Evolutionary conservation across 179 eudicot genomes (phyloP).

Genomic region (Silene vulgaris): DNA sequence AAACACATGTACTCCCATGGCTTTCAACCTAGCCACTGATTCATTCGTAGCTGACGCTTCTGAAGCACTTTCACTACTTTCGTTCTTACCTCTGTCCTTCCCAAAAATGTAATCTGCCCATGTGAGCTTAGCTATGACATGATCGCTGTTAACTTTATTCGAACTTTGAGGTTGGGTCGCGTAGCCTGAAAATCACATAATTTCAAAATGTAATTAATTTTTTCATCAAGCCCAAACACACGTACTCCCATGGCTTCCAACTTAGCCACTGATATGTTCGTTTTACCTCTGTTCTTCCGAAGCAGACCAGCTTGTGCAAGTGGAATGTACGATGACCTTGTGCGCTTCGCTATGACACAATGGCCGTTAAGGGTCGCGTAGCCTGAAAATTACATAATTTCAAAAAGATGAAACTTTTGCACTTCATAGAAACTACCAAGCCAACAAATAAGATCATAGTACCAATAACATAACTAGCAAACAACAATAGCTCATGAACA

Average conservation of each 20-base stretch:
- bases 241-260: slow-evolving; percentile 90
- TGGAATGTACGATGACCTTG: slow-evolving; percentile 30
- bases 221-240: slow-evolving; percentile 72
- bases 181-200: slow-evolving; percentile 26
- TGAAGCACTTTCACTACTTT: too few species aligned
- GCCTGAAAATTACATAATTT: slow-evolving; percentile 25
- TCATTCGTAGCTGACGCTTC: slow-evolving; percentile 35
- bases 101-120: slow-evolving; percentile 43
- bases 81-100: too few species aligned
- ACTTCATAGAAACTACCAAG: neutral
- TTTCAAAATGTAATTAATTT: slow-evolving; percentile 27
- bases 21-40: slow-evolving; percentile 67
- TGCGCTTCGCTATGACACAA: slow-evolving; percentile 19
- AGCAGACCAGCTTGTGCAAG: slow-evolving; percentile 58
- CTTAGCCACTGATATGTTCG: slow-evolving; percentile 59
- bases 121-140: slow-evolving; percentile 20
- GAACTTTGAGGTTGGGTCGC: slow-evolving; percentile 21
- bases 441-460: neutral
- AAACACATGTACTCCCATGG: slow-evolving; percentile 84
- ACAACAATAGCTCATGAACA: neutral
- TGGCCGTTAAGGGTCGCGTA: slow-evolving; percentile 28
- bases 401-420: neutral
- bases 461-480: neutral
- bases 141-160: slow-evolving; percentile 28
- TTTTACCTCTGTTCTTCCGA: slow-evolving; percentile 27